Evolutionary conservation across 2,329 filamentous ascomycete species (phyloP), one percentile per base, ranked within the genome.

Genomic region (Colletotrichum eremochloae): DNA sequence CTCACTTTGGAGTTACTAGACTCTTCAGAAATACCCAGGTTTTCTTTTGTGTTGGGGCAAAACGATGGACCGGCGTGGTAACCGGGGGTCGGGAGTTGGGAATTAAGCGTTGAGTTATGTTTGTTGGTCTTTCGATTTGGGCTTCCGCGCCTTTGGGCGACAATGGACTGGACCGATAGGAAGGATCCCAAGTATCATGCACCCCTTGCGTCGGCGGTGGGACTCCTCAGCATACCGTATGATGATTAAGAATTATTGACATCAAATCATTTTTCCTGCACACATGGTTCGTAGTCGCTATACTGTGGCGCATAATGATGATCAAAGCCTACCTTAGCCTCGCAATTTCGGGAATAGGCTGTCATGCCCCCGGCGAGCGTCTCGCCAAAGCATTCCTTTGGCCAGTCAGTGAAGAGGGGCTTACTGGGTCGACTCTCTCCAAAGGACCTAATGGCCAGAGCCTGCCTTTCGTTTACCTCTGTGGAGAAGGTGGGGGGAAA

Each of bases 1-100:
- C 67, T 67, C 72, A 73, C 75, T 71, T 73, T 53, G 62, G 73
- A 75, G 77, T 76, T 78, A 42, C 56, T 68, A 77, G 74, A 76
- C 76, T 76, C 69, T 66, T 46, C 44, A 55, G 55, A 53, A 60
- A 71, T 66, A 71, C 61, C 40, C 46, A n/a, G 29, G 38, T 20
- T 48, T 29, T 40, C 3, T 31, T 52, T 46, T 62, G 66, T 31
- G 60, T 48, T 63, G 48, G 31, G 42, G 9, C 12, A 46, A 56
- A 15, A 57, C 18, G 42, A 42, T 36, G 56, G 53, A 33, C 18
- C 60, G 15, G 70, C 56, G 62, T 67, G 67, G 48, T 24, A 66
- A 65, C 12, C 24, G 63, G 56, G 64, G 48, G 42, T 24, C 40
- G 58, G 69, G 62, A 55, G 62, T 72, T 42, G 52, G 31, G 60